phyloP scores from a whole-genome alignment of 805 yeast genomes.

The Kuraishia capsulata region DNA sequence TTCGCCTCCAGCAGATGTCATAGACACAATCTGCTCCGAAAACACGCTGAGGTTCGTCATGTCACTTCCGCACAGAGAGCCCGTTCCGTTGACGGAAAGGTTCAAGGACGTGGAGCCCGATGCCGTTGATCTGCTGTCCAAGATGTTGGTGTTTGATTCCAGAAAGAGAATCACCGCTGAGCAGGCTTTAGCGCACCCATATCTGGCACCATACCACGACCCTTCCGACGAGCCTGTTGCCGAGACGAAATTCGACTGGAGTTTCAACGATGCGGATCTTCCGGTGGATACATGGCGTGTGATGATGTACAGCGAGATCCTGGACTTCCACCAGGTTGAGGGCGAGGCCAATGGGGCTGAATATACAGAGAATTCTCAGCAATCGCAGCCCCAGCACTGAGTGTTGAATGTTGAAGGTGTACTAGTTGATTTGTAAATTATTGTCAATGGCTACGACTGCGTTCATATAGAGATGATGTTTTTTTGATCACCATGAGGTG shows the following conservation, averaged over 20 bases:
- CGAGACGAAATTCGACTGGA: constrained; percentile 91
- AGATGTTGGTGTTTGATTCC: constrained; percentile 93
- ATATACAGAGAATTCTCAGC: neutral
- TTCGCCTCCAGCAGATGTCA: constrained; percentile 93
- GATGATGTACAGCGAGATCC: constrained; percentile 96
- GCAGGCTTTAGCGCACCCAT: constrained; percentile 83
- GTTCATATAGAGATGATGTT: too few species aligned
- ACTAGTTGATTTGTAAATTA: too few species aligned
- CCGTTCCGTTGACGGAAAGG: constrained; percentile 78
- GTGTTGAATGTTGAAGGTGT: too few species aligned
- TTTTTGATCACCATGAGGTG: too few species aligned
- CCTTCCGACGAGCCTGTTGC: constrained; percentile 94
- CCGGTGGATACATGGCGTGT: constrained; percentile 98
- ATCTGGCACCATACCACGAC: constrained; percentile 92
- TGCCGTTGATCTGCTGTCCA: constrained; percentile 80
- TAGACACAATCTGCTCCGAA: constrained; percentile 91
- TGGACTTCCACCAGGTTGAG: constrained; percentile 90
- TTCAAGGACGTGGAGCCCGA: constrained; percentile 75
- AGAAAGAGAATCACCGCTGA: constrained; percentile 89
- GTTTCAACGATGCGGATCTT: constrained; percentile 93
- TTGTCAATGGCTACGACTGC: too few species aligned
- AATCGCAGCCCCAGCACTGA: too few species aligned
- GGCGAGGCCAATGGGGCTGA: constrained; percentile 13
- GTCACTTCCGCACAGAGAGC: constrained; percentile 86
- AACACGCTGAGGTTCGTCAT: constrained; percentile 91